Evolutionary conservation across 148 eudicot genomes (phyloP), one percentile per base, ranked within the genome.

Genomic region (Spergularia bocconei): DNA sequence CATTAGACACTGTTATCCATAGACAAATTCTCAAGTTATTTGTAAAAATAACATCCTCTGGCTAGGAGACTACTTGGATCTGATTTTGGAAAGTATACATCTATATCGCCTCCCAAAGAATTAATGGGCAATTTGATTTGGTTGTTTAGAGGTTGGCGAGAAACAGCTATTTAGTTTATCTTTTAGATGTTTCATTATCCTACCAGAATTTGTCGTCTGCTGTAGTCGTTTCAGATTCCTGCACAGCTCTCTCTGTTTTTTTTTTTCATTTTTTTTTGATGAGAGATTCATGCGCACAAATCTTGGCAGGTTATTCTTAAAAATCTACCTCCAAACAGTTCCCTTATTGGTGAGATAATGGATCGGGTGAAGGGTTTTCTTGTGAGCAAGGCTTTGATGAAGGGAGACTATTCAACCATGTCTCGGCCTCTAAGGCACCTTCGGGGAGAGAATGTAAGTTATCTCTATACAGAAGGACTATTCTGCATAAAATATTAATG

Each of bases 271-370:
- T 29, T 29, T 29, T 29, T 29, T 29, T 1, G 36, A 29, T 29
- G 2, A 29, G 68, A 70, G 41, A 56, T 56, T 10, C 14, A 63
- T 70, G 44, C 71, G 44, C 71, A 71, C 63, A 52, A 75, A 60
- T 70, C 63, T 73, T 75, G 51, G 75, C 90, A 95, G 99, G 97
- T 92, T 65, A 74, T 89, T 79, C 87, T 95, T 20, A 95, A 95
- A 84, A 92, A 91, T 82, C 83, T 95, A 61, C 99, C 99, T 59
- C 99, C 99, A 71, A 95, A 82, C 76, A 95, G 92, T 77, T 83
- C 96, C 55, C 96, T 95, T 76, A 91, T 95, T 66, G 89, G 88
- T 54, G 99, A 92, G 84, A 92, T 95, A 58, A 77, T 92, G 88
- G 99, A 95, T 52, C 88, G 91, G 59, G 96, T 95, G 23, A 90